Conservation (phyloP, 1,284 basidiomycete genomes). For the Ustilago cynodontis region DNA sequence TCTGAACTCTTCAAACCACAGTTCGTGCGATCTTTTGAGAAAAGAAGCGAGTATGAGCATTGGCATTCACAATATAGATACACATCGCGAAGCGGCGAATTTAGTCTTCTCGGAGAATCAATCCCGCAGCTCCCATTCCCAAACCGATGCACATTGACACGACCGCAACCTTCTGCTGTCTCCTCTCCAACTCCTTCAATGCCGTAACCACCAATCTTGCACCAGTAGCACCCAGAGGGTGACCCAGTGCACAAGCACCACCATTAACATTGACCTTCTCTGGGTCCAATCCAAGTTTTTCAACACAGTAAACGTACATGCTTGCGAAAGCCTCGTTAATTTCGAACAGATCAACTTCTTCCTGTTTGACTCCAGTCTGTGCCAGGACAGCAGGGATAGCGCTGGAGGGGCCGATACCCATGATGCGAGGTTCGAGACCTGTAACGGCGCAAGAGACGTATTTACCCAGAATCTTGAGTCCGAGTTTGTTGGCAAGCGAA, state of each 20-base stretch:
- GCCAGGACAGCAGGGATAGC: constrained; percentile 72
- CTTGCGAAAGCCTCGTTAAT: constrained; percentile 78
- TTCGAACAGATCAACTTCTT: constrained; percentile 85
- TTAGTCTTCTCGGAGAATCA: constrained; percentile 76
- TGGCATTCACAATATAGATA: neutral
- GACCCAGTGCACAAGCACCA: constrained; percentile 88
- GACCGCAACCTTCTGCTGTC: constrained; percentile 83
- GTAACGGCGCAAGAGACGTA: constrained; percentile 81
- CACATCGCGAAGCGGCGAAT: neutral
- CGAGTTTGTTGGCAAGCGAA: constrained; percentile 82
- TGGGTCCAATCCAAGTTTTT: constrained; percentile 79
- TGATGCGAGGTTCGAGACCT: constrained; percentile 81
- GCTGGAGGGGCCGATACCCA: constrained; percentile 76
- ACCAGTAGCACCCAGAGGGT: constrained; percentile 89
- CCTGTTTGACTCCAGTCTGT: constrained; percentile 76
- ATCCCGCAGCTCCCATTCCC: constrained; percentile 86
- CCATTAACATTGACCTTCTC: constrained; percentile 80
- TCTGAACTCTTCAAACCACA: no score
- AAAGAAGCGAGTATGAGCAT: neutral
- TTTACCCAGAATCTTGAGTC: constrained; percentile 81
- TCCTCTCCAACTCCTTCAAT: constrained; percentile 81
- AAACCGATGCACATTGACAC: constrained; percentile 83
- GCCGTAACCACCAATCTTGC: constrained; percentile 88
- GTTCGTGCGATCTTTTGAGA: neutral
- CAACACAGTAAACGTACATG: constrained; percentile 76